Evolutionary conservation across 257 asterid species (phyloP), one percentile per base, ranked within the genome.

Genomic region (Salvia miltiorrhiza): DNA sequence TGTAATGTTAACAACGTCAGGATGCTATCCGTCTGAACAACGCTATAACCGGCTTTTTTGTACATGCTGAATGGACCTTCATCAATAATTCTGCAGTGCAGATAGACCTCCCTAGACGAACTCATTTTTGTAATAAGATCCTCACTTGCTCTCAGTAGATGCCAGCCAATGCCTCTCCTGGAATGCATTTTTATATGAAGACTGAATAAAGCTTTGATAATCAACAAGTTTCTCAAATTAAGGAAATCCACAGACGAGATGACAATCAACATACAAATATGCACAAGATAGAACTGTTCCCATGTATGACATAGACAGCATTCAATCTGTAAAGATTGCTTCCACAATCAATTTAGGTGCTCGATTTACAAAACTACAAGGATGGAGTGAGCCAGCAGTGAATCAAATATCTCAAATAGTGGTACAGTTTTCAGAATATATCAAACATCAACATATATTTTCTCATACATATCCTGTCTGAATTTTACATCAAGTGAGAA

Each of bases 151-250:
- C 81, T 87, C 76, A 94, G 79, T 47, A 94, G 83, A 71, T 94
- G 97, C 96, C 93, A 94, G 33, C 98, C 96, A 48, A 91, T 86
- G 67, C 98, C 97, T 83, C 92, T 88, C 91, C 97, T 94, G 84
- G n/a, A 64, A 78, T 52, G 58, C 44, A 65, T 44, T 14, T 35
- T 44, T 30, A 60, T 41, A 50, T 11, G 37, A 65, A 67, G 37
- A 11, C 47, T 23, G 61, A 64, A 33, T 49, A 1, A 7, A 19
- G 41, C 55, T 59, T 35, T 7, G 16, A 50, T 48, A 13, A 60
- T 60, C 33, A 41, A 65, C 14, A 67, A n/a, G 28, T n/a, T 16
- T 32, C n/a, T 9, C 5, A n/a, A 33, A 44, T 19, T 14, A 56
- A 37, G 24, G 63, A 63, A 54, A 24, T 52, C 48, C 65, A 44